Percentiles rank a stretch among this genome's conserved stretches.
Conservation (phyloP, 2,329 filamentous ascomycete species). For the Fusarium subglutinans region DNA sequence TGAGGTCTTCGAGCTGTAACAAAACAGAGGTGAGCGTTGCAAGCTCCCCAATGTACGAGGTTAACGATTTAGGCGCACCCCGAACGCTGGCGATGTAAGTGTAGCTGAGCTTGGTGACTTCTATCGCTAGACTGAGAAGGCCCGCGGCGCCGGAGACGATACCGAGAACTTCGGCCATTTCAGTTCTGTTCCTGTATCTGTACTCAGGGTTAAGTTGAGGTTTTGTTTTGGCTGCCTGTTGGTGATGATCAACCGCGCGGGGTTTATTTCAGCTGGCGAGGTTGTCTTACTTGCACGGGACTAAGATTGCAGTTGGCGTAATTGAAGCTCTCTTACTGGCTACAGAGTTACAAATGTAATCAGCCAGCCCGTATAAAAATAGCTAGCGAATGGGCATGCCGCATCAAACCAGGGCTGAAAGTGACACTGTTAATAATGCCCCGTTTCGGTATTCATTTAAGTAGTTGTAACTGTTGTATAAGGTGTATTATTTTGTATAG, state of each 20-base stretch:
- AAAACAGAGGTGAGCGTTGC: not conserved
- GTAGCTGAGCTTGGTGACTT: not conserved
- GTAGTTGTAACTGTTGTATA: not conserved
- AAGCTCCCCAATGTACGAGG: not conserved
- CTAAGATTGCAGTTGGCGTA: not conserved
- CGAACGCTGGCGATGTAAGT: not conserved
- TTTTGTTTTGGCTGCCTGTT: not conserved
- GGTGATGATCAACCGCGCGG: not conserved
- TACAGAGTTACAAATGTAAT: not conserved
- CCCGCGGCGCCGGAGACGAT: not conserved
- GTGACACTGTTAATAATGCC: not conserved
- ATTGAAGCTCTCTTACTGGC: not conserved
- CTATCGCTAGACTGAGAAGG: not conserved
- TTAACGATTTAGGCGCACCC: not conserved
- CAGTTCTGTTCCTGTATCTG: too few species aligned
- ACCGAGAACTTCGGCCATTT: not conserved
- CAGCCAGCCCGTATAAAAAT: not conserved
- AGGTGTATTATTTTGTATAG: accelerated
- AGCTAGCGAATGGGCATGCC: not conserved
- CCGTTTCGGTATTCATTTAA: not conserved
- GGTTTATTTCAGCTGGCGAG: not conserved
- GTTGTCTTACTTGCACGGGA: not conserved
- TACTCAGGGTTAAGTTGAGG: not conserved
- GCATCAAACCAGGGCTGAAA: not conserved
- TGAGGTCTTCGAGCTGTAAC: not conserved